These are phyloP conservation scores for Botrytis aclada DNA, from an alignment of 2,329 filamentous ascomycete genomes.

Conservation along the genomic window DNA sequence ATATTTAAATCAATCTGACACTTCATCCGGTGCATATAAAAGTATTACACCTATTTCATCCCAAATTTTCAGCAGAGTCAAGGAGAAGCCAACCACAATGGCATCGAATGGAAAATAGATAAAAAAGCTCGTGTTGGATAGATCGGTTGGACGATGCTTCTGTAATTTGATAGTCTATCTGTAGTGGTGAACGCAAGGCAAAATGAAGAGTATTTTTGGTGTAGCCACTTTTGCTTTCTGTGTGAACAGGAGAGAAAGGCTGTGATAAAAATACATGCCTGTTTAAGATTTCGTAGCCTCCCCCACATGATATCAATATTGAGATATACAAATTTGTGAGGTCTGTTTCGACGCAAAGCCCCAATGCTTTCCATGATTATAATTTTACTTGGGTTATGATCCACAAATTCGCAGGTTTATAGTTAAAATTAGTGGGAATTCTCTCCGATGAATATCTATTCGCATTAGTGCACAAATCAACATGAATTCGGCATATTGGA, in stretches of 20 bases:
- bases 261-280: background rate
- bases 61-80: background rate
- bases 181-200: background rate
- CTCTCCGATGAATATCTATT: too few species aligned
- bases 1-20: background rate
- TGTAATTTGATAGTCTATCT: too few species aligned
- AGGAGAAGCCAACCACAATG: too few species aligned
- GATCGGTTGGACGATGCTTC: background rate
- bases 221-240: background rate
- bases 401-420: background rate
- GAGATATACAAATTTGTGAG: background rate
- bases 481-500: background rate
- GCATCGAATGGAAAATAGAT: too few species aligned
- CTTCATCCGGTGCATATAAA: background rate
- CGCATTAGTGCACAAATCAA: background rate
- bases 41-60: background rate
- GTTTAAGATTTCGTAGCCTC: background rate
- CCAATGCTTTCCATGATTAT: too few species aligned
- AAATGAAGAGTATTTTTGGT: background rate
- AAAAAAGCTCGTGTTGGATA: background rate
- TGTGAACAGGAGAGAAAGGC: background rate
- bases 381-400: background rate
- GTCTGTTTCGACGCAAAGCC: background rate
- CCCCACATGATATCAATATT: background rate
- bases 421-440: too few species aligned